Percentiles rank a stretch among this genome's conserved stretches.
phyloP scores from a whole-genome alignment of 2,329 filamentous ascomycete species.

The Aspergillus brasiliensis region DNA sequence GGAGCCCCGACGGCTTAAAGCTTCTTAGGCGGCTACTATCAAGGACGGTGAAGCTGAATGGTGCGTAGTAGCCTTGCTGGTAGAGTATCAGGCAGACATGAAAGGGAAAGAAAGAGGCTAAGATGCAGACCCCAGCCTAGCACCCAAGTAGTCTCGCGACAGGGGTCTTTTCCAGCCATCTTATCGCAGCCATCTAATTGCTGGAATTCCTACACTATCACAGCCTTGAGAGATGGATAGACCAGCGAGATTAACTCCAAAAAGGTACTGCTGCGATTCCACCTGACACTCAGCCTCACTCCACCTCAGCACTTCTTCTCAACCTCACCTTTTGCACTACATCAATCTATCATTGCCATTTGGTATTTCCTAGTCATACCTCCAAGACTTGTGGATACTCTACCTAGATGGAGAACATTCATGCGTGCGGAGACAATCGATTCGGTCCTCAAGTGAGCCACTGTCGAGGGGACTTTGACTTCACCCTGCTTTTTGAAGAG shows the following conservation, averaged over 20 bases:
- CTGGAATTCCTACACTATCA: not conserved
- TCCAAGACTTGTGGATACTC: not conserved
- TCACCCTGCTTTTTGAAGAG: conserved; percentile 12
- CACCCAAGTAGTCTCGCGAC: not conserved
- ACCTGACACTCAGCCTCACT: no score
- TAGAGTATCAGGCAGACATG: no score
- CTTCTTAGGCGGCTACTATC: no score
- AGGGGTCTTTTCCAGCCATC: not conserved
- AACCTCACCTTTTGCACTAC: not conserved
- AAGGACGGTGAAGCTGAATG: no score
- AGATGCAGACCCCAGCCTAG: no score
- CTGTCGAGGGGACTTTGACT: conserved; percentile 14
- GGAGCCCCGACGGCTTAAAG: no score
- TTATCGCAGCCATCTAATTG: not conserved
- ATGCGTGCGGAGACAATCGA: not conserved
- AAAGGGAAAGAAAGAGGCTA: no score
- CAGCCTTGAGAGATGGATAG: no score
- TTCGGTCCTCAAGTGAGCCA: not conserved
- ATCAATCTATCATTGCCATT: not conserved
- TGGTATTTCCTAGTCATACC: not conserved
- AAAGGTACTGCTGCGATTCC: no score
- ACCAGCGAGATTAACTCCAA: not conserved
- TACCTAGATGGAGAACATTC: not conserved
- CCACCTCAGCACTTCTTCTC: not conserved
- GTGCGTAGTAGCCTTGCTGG: no score